Base-by-base conservation (phyloP, 495 filamentous ascomycete species). In the Tirmania nivea region DNA sequence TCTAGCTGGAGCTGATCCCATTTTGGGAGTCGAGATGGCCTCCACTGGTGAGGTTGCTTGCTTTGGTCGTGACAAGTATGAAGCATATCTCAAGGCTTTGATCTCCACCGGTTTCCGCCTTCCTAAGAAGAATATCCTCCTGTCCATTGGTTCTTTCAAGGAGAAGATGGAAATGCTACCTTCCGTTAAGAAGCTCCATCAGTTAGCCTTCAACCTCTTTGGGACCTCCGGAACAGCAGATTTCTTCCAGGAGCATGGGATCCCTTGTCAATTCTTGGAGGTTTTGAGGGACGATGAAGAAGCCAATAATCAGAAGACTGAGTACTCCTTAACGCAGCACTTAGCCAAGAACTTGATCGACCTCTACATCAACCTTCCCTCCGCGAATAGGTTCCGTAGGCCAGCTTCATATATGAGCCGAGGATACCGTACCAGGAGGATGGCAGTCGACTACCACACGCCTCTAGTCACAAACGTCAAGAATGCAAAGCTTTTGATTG, bases 361-460 rank as follows among this genome's bases (percentile, higher is more conserved):
- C 69, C 73, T 97, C 35, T 97, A 96, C 68, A 93, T 97, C 77
- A 97, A 97, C 68, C 70, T 97, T 65, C 90, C 90, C 5, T 94
- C 88, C n/a, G 93, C 73, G 76, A 97, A 97, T 68, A 80, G 85
- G 58, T 96, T 88, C 73, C 76, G 90, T 55, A 79, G 90, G 54
- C 90, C 90, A 21, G 90, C 90, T 53, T 96, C 84, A 70, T 96
- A 97, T 70, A 89, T 97, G 81, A 94, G 86, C 66, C 88, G 84
- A 68, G 90, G 90, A 52, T 97, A 97, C 67, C 78, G 79, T 57
- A 95, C 90, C 35, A 77, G 90, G 64, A 80, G 90, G 60, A 94
- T 97, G 90, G 90, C 90, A 31, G 90, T 97, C 19, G 90, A 97
- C 68, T 97, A 95, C 69, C 89, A 95, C 67, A 93, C 89, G 42